These are phyloP conservation scores for Cornus suecica DNA, from an alignment of 148 eudicot genomes.

Conservation along the genomic window DNA sequence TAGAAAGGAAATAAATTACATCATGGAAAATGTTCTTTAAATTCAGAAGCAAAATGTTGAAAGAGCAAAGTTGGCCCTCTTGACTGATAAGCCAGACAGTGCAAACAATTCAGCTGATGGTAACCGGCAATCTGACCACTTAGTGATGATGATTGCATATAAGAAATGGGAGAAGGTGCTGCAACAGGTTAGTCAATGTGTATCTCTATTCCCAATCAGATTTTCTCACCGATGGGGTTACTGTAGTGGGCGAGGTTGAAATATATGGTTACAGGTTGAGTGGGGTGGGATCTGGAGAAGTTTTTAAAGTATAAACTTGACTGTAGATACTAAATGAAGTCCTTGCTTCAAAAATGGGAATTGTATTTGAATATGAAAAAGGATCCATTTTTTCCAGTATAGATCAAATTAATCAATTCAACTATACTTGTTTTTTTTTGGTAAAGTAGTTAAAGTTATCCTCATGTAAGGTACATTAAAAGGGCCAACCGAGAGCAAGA, in stretches of 20 bases:
- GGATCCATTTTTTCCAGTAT: background rate
- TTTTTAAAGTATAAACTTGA: background rate
- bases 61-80: conserved; percentile 73
- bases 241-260: background rate
- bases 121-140: conserved; percentile 79
- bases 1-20: background rate
- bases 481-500: no score
- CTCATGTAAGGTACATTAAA: no score
- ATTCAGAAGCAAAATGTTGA: conserved; percentile 77
- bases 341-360: background rate
- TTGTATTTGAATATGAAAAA: background rate
- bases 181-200: conserved; percentile 42
- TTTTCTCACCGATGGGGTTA: background rate
- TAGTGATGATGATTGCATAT: conserved; percentile 86
- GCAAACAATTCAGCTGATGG: conserved; percentile 40
- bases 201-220: background rate
- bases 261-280: background rate
- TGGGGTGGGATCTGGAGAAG: background rate
- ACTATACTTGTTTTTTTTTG: background rate
- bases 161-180: conserved; percentile 81
- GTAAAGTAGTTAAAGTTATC: no score
- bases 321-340: background rate
- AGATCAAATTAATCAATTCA: background rate
- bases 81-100: conserved; percentile 58
- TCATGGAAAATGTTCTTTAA: background rate